Conservation (phyloP, 169 alveolate species). For the Plasmodium blacklocki region DNA sequence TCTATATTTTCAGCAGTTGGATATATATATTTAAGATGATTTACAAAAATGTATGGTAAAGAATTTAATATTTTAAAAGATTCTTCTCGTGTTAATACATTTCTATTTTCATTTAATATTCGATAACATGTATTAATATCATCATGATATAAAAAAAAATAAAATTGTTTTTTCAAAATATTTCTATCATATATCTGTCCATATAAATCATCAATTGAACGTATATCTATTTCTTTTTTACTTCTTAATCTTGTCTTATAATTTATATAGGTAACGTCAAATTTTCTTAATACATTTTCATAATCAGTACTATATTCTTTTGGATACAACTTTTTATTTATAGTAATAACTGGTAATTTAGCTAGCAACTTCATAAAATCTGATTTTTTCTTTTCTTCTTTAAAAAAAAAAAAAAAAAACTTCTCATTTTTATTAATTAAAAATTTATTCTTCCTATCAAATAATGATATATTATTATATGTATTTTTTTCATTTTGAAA, state of each 20-base stretch:
- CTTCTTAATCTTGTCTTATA: conserved; percentile 84
- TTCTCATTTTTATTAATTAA: conserved; percentile 1
- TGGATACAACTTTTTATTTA: conserved; percentile 52
- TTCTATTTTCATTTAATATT: conserved; percentile 81
- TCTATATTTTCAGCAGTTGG: conserved; percentile 82
- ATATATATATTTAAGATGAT: conserved; percentile 77
- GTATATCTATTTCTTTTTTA: conserved; percentile 80
- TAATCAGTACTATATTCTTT: conserved; percentile 79
- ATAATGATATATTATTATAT: no score
- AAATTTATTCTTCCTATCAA: neutral
- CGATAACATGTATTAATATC: conserved; percentile 82
- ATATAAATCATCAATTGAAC: conserved; percentile 80
- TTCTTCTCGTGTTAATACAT: conserved; percentile 80
- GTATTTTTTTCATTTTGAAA: no score
- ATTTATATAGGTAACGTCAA: conserved; percentile 81
- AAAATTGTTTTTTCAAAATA: conserved; percentile 83
- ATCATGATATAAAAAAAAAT: conserved; percentile 83
- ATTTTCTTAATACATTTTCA: conserved; percentile 81
- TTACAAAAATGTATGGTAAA: conserved; percentile 80
- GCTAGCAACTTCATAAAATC: conserved; percentile 9
- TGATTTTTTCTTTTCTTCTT: conserved; percentile 3
- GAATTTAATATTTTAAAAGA: conserved; percentile 78
- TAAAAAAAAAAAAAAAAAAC: neutral
- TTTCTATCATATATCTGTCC: conserved; percentile 83
- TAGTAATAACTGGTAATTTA: conserved; percentile 63